Conservation (phyloP, 2,329 filamentous ascomycete species). For the Colletotrichum caudatum region DNA sequence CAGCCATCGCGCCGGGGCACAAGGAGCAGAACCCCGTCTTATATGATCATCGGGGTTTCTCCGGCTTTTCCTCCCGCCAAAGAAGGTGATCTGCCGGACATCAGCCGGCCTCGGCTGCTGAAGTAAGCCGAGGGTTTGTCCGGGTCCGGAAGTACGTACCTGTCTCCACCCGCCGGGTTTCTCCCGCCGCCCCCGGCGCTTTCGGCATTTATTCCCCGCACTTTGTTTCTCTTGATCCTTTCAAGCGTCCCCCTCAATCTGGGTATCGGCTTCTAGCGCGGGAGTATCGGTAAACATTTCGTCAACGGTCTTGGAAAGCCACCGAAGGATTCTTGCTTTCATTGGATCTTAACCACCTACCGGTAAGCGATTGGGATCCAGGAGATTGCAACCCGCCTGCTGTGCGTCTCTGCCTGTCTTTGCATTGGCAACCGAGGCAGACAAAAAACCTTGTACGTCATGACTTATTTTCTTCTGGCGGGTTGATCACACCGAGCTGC, state of each 20-base stretch:
- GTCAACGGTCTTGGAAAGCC: not conserved
- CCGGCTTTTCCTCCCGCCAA: too few species aligned
- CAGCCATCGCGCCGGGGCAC: not conserved
- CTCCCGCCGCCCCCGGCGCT: constrained; percentile 1
- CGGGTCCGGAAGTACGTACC: not conserved
- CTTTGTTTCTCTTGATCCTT: not conserved
- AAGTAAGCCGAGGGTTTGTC: not conserved
- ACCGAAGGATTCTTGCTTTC: not conserved
- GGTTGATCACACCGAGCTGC: constrained; percentile 35
- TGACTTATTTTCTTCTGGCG: constrained; percentile 17
- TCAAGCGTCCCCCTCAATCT: not conserved
- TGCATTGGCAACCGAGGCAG: not conserved
- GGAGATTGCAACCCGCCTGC: not conserved
- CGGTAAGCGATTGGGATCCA: not conserved
- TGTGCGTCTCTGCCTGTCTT: constrained; percentile 4
- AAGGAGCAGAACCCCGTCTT: not conserved
- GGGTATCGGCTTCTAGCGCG: not conserved
- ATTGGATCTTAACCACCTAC: not conserved
- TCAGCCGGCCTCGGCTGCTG: not conserved
- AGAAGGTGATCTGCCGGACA: not conserved
- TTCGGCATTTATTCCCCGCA: constrained; percentile 7
- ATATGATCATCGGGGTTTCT: not conserved
- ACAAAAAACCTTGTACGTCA: constrained; percentile 25
- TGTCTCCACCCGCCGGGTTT: constrained; percentile 1
- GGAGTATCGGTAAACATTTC: too few species aligned